Conservation (phyloP, 768 basidiomycete species). For the Lentinula sp. region DNA sequence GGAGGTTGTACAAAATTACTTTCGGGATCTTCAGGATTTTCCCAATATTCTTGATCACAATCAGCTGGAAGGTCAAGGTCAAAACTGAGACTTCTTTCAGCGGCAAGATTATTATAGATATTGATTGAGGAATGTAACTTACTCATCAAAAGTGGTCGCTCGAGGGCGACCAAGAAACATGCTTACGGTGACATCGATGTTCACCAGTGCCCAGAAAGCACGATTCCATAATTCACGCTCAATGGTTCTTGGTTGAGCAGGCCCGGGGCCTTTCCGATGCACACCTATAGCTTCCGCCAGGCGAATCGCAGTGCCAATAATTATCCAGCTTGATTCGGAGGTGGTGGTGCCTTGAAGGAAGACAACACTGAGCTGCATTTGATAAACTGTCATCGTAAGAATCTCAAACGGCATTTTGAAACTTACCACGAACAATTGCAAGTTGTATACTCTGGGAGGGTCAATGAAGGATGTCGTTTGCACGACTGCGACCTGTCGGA, state of each 20-base stretch:
- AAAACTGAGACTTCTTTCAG: not conserved
- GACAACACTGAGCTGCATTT: conserved; percentile 38
- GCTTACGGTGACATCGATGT: not conserved
- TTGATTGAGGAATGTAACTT: not conserved
- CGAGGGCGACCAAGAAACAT: conserved; percentile 3
- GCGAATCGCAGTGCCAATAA: conserved; percentile 60
- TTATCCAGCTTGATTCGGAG: conserved; percentile 56
- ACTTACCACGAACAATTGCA: conserved; percentile 29
- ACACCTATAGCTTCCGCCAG: conserved; percentile 71
- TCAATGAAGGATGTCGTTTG: conserved; percentile 12
- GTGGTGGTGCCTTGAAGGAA: conserved; percentile 43
- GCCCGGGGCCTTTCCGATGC: conserved; percentile 40
- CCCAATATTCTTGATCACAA: conserved; percentile 8
- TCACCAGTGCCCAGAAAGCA: conserved; percentile 47
- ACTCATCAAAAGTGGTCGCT: conserved; percentile 4
- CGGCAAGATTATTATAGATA: too few relatives aligned
- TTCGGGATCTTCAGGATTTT: conserved; percentile 16
- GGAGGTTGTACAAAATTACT: not conserved
- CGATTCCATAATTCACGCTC: conserved; percentile 73
- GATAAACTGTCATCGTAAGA: conserved; percentile 12
- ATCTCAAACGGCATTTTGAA: not conserved
- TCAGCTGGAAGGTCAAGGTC: conserved; percentile 5
- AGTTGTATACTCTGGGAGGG: conserved; percentile 19
- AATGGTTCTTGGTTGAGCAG: conserved; percentile 24
- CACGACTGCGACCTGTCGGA: not conserved